Percentiles rank a stretch among this genome's conserved stretches.
phyloP scores from a whole-genome alignment of 306 rosid genomes.

The Castanea mollissima region DNA sequence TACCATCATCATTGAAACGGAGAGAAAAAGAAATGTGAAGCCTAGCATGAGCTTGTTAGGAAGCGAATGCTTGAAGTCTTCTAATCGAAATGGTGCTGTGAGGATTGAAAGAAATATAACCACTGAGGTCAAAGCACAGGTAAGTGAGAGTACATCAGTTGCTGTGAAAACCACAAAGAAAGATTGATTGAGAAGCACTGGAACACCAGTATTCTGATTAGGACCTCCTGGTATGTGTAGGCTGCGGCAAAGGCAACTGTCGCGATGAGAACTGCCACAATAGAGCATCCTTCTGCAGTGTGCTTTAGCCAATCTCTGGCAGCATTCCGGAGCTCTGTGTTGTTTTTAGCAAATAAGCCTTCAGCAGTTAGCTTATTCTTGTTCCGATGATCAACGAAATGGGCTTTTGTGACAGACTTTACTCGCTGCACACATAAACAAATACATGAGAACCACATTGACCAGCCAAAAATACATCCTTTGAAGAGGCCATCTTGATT shows the following conservation, averaged over 20 bases:
- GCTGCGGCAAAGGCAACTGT: not conserved
- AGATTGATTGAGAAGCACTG: not conserved
- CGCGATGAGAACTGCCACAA: not conserved
- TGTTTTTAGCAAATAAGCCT: not conserved
- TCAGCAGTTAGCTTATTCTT: not conserved
- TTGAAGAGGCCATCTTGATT: too few relatives aligned
- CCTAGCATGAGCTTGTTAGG: not conserved
- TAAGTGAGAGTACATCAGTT: not conserved
- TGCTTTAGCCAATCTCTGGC: not conserved
- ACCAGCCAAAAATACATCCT: not conserved
- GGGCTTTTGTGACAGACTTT: not conserved
- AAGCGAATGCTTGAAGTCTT: not conserved
- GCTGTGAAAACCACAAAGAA: not conserved
- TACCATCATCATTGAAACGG: not conserved
- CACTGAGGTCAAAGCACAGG: not conserved
- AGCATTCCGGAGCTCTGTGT: not conserved
- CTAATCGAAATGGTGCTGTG: not conserved
- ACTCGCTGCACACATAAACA: not conserved
- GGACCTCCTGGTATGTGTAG: not conserved
- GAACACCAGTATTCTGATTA: not conserved
- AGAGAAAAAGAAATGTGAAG: not conserved
- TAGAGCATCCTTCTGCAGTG: not conserved
- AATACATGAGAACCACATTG: not conserved
- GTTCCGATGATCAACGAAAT: not conserved
- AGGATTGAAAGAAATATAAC: not conserved